A percentile compares a stretch with the other conserved stretches of the same genome.
These are phyloP conservation scores for Penicillium chermesinum DNA, from an alignment of 495 filamentous ascomycete genomes.

Conservation along the genomic window DNA sequence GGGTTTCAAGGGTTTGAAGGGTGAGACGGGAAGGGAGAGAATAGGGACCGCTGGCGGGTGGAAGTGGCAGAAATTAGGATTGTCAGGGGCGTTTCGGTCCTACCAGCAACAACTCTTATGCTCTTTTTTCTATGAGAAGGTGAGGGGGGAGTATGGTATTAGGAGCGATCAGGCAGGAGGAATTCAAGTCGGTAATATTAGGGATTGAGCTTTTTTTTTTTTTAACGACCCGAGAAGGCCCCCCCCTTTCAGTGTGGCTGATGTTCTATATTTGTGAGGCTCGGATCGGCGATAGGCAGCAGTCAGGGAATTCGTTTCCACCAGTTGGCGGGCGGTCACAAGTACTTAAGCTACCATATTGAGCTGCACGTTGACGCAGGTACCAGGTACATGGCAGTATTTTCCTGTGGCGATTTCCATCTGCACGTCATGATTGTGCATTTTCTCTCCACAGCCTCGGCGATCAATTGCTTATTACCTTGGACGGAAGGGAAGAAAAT, in stretches of 20 bases:
- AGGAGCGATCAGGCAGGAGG: neutral
- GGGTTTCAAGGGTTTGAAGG: constrained; percentile 15
- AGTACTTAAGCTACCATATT: neutral
- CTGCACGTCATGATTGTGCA: constrained; percentile 22
- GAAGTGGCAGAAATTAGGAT: constrained; percentile 8
- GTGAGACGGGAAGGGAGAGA: constrained; percentile 25
- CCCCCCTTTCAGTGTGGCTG: constrained; percentile 14
- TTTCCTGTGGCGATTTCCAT: constrained; percentile 7
- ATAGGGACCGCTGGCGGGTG: constrained; percentile 21
- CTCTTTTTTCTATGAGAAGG: neutral
- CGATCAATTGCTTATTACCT: too few relatives aligned
- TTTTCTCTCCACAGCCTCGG: too few relatives aligned
- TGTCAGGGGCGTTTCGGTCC: constrained; percentile 7
- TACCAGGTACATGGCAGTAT: constrained; percentile 7
- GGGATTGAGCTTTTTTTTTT: too few relatives aligned
- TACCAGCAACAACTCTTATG: neutral
- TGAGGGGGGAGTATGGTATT: neutral
- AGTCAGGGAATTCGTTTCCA: constrained; percentile 8
- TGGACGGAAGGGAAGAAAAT: too few relatives aligned
- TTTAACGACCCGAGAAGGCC: too few relatives aligned
- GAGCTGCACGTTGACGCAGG: neutral
- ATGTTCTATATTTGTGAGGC: constrained; percentile 18
- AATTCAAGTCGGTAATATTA: too few relatives aligned
- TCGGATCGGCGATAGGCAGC: constrained; percentile 6
- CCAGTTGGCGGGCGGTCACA: constrained; percentile 8